These are phyloP conservation scores for Lenwebbia sp. DNA, from an alignment of 345 rosid genomes.

Conservation along the genomic window DNA sequence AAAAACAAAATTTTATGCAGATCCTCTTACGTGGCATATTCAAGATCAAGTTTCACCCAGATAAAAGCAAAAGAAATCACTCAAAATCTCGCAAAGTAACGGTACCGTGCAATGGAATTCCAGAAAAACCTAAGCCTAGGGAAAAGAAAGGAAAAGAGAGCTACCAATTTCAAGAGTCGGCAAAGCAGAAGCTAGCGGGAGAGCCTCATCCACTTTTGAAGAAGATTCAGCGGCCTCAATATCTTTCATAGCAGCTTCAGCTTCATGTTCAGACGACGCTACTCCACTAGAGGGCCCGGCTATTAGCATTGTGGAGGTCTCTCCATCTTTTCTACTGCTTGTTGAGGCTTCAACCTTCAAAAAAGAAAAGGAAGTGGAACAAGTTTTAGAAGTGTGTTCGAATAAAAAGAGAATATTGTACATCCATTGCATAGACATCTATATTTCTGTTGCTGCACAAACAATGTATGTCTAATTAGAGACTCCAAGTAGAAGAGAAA, in stretches of 20 bases:
- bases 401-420: not conserved
- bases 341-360: not conserved
- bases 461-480: not conserved
- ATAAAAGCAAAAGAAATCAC: not conserved
- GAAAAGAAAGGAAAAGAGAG: not conserved
- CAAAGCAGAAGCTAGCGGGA: not conserved
- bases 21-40: not conserved
- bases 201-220: not conserved
- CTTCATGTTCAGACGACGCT: not conserved
- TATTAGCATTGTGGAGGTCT: not conserved
- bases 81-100: not conserved
- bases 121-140: not conserved
- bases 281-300: not conserved
- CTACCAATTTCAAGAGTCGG: not conserved
- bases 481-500: not conserved
- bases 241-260: not conserved
- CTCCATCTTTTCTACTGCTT: not conserved
- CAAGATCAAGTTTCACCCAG: not conserved
- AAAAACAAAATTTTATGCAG: not conserved
- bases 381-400: not conserved
- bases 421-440: not conserved
- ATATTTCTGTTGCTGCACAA: not conserved
- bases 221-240: not conserved
- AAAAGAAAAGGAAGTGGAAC: not conserved
- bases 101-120: not conserved